Conservation (phyloP, 1,284 basidiomycete genomes). For the Malassezia dermatis region DNA sequence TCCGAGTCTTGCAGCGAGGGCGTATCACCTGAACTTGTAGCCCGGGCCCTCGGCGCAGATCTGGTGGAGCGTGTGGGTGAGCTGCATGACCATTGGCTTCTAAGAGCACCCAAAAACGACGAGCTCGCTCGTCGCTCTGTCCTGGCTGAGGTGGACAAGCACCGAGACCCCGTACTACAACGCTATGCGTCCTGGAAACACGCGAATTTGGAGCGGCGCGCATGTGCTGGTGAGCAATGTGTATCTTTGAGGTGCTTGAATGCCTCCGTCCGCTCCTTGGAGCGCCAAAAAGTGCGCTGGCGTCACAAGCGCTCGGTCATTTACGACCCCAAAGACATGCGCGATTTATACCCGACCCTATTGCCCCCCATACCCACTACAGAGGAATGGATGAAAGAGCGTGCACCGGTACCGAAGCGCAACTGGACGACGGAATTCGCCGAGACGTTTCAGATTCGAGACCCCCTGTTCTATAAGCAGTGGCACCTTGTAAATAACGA, state of each 20-base stretch:
- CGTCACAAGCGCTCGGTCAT: constrained; percentile 44
- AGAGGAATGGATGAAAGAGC: constrained; percentile 7
- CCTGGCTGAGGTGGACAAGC: constrained; percentile 21
- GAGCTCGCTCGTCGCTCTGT: constrained; percentile 8
- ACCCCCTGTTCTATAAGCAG: constrained; percentile 76
- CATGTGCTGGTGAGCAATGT: constrained; percentile 15
- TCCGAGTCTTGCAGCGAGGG: not conserved
- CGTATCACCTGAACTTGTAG: constrained; percentile 49
- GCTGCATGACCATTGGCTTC: constrained; percentile 70
- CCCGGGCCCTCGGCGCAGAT: constrained; percentile 63
- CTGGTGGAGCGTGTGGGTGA: constrained; percentile 80
- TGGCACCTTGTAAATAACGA: constrained; percentile 61
- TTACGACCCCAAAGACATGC: constrained; percentile 38
- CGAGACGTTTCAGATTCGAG: constrained; percentile 58
- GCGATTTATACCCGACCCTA: constrained; percentile 30
- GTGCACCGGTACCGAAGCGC: constrained; percentile 23
- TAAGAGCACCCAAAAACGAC: constrained; percentile 53
- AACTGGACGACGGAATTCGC: constrained; percentile 27
- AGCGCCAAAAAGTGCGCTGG: constrained; percentile 36
- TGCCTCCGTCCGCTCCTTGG: constrained; percentile 33
- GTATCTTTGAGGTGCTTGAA: constrained; percentile 14
- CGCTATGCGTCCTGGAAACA: constrained; percentile 47
- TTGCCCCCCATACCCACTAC: constrained; percentile 25
- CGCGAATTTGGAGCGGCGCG: constrained; percentile 16
- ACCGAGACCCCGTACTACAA: constrained; percentile 51